Evolutionary conservation across 2,329 filamentous ascomycete species (phyloP), one percentile per base, ranked within the genome.

Genomic region (Pestalotiopsis sp.): DNA sequence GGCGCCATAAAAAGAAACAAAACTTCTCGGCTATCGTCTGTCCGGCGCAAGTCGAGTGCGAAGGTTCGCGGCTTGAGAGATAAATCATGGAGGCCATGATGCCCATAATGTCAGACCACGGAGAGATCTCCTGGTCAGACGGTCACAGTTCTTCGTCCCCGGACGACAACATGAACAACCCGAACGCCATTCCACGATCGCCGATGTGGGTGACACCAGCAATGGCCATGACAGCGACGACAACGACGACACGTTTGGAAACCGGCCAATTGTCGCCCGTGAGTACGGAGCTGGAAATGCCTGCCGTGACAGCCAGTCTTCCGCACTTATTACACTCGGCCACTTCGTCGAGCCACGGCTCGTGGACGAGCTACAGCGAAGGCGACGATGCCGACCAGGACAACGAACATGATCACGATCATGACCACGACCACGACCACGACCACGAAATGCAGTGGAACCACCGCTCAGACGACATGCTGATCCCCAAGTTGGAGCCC

Each of bases 401-500:
- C 17, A n/a, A 59, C 17, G 59, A 62, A 4, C 27, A 36, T 20
- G 59, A 62, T 2, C 59, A 39, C 39, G 59, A 62, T 11, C 27
- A 62, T 14, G 59, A 62, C 5, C 59, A 61, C 12, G 80, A 80
- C 65, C 73, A 61, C 12, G 80, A 80, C 65, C 73, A 74, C 56
- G 81, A 84, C 23, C 79, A 82, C 41, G 83, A 85, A 38, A 76
- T 79, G 66, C 76, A 79, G 52, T 87, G 85, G 85, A 85, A 87
- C 58, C 82, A 81, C 38, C 79, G 75, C 57, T 80, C 83, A 4
- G 84, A 85, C 66, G 84, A 86, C 49, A 77, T 81, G 52, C 72
- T 86, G 61, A 78, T 86, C 7, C 86, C 87, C 7, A 91, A 91
- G 76, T 73, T 87, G 12, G 89, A 90, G 72, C 87, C 87, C 2